phyloP scores from a whole-genome alignment of 768 basidiomycete species.

The Leucosporidium creatinivorum region DNA sequence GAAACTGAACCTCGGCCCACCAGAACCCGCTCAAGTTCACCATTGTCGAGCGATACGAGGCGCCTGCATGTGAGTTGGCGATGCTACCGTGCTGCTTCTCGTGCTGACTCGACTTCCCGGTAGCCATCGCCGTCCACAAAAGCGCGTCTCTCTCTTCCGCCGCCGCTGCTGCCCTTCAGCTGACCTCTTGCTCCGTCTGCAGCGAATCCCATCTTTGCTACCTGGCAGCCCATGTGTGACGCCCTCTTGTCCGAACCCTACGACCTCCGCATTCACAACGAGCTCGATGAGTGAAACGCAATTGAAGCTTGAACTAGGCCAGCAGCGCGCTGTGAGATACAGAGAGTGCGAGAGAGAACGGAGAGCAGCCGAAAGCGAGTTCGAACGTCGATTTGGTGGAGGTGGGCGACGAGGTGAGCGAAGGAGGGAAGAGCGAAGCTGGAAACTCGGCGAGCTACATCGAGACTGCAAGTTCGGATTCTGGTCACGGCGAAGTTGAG shows the following conservation, averaged over 20 bases:
- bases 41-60: conserved; percentile 21
- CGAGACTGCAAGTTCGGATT: too few relatives aligned
- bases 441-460: too few relatives aligned
- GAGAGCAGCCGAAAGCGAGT: too few relatives aligned
- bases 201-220: background rate
- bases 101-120: background rate
- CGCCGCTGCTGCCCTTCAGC: background rate
- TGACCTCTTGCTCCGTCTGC: background rate
- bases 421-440: conserved; percentile 13
- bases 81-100: background rate
- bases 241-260: too few relatives aligned
- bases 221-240: background rate
- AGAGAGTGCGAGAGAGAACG: too few relatives aligned
- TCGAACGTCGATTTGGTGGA: background rate
- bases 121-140: background rate
- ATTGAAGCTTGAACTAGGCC: too few relatives aligned
- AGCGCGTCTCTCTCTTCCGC: conserved; percentile 1
- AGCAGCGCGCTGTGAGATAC: too few relatives aligned
- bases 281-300: too few relatives aligned
- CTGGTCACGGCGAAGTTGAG: too few relatives aligned
- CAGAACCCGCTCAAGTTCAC: conserved; percentile 16
- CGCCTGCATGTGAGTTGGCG: background rate
- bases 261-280: too few relatives aligned
- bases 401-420: conserved; percentile 3
- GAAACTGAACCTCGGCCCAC: too few relatives aligned